Percentiles rank a stretch among this genome's conserved stretches.
Evolutionary conservation across 108 stramenopile genomes (phyloP).

Genomic region (Pelagomonas calceolata): DNA sequence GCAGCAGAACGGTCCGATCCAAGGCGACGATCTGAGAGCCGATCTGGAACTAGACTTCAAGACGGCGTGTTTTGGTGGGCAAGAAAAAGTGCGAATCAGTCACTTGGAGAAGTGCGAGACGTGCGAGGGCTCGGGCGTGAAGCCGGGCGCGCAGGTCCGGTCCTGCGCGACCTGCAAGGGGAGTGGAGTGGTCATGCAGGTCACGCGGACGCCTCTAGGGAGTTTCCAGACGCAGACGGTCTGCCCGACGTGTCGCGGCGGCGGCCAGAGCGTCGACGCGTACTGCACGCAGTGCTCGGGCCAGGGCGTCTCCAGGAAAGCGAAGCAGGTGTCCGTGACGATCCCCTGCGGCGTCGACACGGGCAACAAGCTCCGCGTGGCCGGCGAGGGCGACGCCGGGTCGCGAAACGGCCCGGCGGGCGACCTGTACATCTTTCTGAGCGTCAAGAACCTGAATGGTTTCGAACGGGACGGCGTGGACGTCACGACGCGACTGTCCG

Average conservation of each 20-base stretch:
- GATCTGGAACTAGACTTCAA: constrained; percentile 87
- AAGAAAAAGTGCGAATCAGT: constrained; percentile 84
- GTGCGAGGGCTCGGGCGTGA: constrained; percentile 72
- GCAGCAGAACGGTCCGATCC: constrained; percentile 51
- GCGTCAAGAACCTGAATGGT: constrained; percentile 69
- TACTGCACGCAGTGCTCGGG: constrained; percentile 86
- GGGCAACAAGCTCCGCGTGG: constrained; percentile 87
- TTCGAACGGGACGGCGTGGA: constrained; percentile 89
- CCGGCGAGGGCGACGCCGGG: constrained; percentile 89
- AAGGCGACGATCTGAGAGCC: constrained; percentile 77
- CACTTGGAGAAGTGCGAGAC: constrained; percentile 81
- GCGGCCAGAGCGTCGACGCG: constrained; percentile 78
- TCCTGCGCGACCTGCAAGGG: constrained; percentile 78
- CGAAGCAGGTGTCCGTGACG: constrained; percentile 89
- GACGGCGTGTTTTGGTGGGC: constrained; percentile 87
- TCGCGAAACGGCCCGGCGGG: constrained; percentile 82
- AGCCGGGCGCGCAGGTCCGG: constrained; percentile 61
- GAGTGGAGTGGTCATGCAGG: constrained; percentile 75
- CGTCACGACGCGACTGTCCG: constrained; percentile 71
- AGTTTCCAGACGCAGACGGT: constrained; percentile 89
- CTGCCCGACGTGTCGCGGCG: constrained; percentile 82
- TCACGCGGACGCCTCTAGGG: constrained; percentile 85
- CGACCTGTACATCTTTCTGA: constrained; percentile 89
- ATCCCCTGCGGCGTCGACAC: constrained; percentile 89
- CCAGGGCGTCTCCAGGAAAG: constrained; percentile 74